A percentile compares a stretch with the other conserved stretches of the same genome.
Evolutionary conservation across 306 rosid genomes (phyloP).

Genomic region (Chamaecrista fasciculata): DNA sequence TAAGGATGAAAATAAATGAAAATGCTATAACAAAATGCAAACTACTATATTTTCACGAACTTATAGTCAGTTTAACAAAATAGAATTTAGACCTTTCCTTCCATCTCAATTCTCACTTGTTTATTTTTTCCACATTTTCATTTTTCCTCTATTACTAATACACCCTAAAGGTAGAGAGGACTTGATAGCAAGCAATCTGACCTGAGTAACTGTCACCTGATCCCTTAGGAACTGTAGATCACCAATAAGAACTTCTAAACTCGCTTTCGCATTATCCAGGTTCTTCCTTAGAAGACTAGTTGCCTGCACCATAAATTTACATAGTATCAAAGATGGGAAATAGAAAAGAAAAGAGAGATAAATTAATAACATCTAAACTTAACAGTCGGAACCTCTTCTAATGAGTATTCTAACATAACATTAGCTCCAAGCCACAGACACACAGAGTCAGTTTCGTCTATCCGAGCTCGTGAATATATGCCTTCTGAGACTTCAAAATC

Average conservation of each 20-base stretch:
- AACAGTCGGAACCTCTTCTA: constrained; percentile 64
- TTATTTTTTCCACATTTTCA: not conserved
- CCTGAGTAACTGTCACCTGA: constrained; percentile 93
- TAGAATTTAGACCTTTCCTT: not conserved
- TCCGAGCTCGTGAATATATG: constrained; percentile 76
- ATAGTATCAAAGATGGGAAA: constrained; percentile 9
- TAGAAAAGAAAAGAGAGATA: not conserved
- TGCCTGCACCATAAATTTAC: constrained; percentile 54
- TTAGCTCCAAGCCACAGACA: constrained; percentile 97
- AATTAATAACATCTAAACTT: constrained; percentile 13
- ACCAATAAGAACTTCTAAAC: constrained; percentile 72
- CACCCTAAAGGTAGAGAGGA: not conserved
- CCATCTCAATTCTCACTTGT: not conserved
- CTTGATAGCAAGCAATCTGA: constrained; percentile 30
- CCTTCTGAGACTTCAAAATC: constrained; percentile 96
- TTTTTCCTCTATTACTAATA: not conserved
- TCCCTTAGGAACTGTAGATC: constrained; percentile 93
- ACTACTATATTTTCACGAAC: not conserved
- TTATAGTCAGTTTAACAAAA: no score
- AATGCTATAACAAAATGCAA: constrained; percentile 12
- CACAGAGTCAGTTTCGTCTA: constrained; percentile 69
- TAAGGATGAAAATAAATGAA: not conserved
- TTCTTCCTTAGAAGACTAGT: constrained; percentile 60
- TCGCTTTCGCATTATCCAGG: constrained; percentile 76
- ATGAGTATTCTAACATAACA: constrained; percentile 92